A percentile compares a stretch with the other conserved stretches of the same genome.
Evolutionary conservation across 768 basidiomycete species (phyloP).

Genomic region (Erythrobasidium yunnanense): DNA sequence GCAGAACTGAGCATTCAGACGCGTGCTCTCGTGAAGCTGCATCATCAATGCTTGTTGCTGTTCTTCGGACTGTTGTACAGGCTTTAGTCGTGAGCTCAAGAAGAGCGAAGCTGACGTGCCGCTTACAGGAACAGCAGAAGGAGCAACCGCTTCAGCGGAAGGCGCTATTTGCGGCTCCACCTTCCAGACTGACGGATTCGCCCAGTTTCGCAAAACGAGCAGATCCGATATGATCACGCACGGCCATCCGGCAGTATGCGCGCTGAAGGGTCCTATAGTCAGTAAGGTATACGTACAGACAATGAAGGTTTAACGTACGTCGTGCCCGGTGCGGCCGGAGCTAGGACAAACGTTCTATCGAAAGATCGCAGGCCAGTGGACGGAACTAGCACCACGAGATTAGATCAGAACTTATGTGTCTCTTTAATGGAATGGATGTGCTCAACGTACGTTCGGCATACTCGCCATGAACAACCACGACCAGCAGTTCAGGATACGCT

Average conservation of each 20-base stretch:
- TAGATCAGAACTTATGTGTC: background rate
- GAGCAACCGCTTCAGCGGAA: background rate
- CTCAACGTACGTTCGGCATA: slow-evolving; percentile 67
- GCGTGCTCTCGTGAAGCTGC: slow-evolving; percentile 60
- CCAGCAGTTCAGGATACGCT: slow-evolving; percentile 46
- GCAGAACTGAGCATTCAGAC: slow-evolving; percentile 66
- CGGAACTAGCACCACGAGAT: slow-evolving; percentile 50
- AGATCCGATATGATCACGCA: slow-evolving; percentile 82
- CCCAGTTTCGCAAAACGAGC: slow-evolving; percentile 69
- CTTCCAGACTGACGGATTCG: slow-evolving; percentile 49
- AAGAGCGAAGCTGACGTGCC: too few relatives aligned
- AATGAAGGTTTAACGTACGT: slow-evolving; percentile 50
- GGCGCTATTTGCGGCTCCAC: background rate
- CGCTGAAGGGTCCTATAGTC: slow-evolving; percentile 46
- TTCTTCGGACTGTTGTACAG: slow-evolving; percentile 58
- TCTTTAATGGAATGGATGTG: slow-evolving; percentile 9
- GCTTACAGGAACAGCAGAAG: too few relatives aligned
- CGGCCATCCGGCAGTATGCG: slow-evolving; percentile 75
- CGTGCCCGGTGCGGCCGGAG: slow-evolving; percentile 67
- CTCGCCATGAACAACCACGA: slow-evolving; percentile 74
- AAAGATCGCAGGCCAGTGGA: slow-evolving; percentile 77
- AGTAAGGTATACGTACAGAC: background rate
- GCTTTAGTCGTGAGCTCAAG: too few relatives aligned
- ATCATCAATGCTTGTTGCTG: slow-evolving; percentile 62
- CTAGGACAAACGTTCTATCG: slow-evolving; percentile 79